These are phyloP conservation scores for Rosa persica DNA, from an alignment of 306 rosid species.

Conservation along the genomic window DNA sequence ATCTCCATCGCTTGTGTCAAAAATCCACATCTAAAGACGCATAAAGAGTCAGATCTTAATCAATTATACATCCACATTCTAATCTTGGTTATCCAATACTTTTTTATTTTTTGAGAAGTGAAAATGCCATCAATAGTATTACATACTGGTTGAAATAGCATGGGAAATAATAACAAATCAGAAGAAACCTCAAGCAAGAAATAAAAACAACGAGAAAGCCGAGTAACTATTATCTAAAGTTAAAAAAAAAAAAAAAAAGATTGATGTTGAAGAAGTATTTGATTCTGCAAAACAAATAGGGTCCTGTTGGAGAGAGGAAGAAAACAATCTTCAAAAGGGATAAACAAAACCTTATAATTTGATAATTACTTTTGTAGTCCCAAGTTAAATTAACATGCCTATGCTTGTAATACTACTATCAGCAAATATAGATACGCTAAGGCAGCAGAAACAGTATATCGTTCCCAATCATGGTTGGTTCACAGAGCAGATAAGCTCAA, in stretches of 20 bases:
- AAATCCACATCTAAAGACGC: constrained; percentile 82
- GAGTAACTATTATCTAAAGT: neutral
- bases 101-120: neutral
- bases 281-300: neutral
- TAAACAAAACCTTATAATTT: neutral
- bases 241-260: neutral
- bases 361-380: neutral
- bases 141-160: neutral
- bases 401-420: neutral
- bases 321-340: neutral
- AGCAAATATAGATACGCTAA: neutral
- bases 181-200: neutral
- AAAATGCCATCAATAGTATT: neutral
- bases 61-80: neutral
- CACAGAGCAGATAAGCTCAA: neutral
- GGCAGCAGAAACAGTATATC: neutral
- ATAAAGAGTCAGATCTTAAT: neutral
- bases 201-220: neutral
- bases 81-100: neutral
- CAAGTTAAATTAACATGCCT: neutral
- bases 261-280: neutral
- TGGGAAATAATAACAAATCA: neutral
- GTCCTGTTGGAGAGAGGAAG: neutral
- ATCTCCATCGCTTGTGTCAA: constrained; percentile 90
- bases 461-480: neutral